Base-by-base conservation (phyloP, 1,139 yeast genomes). In the Kluyveromyces sp. region DNA sequence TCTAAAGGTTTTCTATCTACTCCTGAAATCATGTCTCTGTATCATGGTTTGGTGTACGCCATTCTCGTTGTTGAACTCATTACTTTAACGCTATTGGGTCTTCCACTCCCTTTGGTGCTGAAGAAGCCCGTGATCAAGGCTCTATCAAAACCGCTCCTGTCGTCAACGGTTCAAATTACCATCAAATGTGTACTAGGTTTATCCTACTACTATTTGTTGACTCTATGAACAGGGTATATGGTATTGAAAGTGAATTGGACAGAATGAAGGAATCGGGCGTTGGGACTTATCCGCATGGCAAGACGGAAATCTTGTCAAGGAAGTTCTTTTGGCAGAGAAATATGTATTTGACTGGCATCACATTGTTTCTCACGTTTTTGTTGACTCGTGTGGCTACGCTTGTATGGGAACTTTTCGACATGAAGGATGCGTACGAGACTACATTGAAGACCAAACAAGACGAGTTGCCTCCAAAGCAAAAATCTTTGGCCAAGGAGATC, bases 261-360 rank as follows among this genome's bases (percentile, higher is more conserved):
- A 38, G 33, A 28, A 67, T 82, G 60, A 68, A 51, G 30, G 60
- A 45, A 10, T 45, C 48, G 7, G 50, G 53, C 21, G 15, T 34
- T 7, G 47, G 48, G 38, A 40, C 50, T 25, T 50, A 46, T 34
- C 53, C 57, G 38, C 52, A 54, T 26, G 63, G 59, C 42, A 52
- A 59, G 39, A 50, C 55, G 39, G 64, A 60, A 48, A 52, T 61
- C 7, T 47, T 56, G 37, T 60, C 97, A 26, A 79, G 97, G 67
- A 77, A 90, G 62, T 94, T 94, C 68, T 89, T 90, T 62, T 88
- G 97, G 25, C 98, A 94, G 71, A 81, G 99, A 70, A 94, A 94
- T 72, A 82, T 90, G 85, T 94, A 94, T 61, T 76, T 94, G 50
- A 88, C 97, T 59, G 99, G 99, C 1, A 89, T 90, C 69, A 89